Evolutionary conservation across 2,329 filamentous ascomycete species (phyloP).

Genomic region (Trematosphaeria pertusa): DNA sequence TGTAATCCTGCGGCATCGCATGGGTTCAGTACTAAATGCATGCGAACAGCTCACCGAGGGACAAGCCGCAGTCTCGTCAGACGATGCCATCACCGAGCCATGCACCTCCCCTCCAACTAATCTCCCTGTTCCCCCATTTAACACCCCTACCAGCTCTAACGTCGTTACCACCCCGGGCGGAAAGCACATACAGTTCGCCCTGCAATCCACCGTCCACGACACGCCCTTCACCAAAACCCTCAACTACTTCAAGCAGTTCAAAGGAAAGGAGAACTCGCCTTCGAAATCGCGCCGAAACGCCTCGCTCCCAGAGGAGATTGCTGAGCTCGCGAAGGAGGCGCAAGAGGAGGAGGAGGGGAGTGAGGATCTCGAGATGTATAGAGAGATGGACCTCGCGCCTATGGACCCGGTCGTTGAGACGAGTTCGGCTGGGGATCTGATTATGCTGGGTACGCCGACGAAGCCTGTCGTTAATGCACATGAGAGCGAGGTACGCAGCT

Average conservation of each 20-base stretch:
- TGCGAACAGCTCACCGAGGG: background rate
- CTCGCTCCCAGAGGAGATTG: constrained; percentile 27
- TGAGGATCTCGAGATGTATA: constrained; percentile 20
- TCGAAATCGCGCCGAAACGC: constrained; percentile 27
- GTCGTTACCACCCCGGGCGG: background rate
- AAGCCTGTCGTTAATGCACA: background rate
- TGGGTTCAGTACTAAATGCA: background rate
- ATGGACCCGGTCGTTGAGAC: constrained; percentile 26
- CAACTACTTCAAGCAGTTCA: constrained; percentile 25
- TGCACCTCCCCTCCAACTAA: background rate
- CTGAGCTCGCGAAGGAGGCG: constrained; percentile 19
- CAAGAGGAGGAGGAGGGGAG: constrained; percentile 12
- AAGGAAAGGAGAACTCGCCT: constrained; percentile 18
- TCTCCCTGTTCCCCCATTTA: background rate
- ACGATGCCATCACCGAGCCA: background rate
- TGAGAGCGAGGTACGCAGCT: too few relatives aligned
- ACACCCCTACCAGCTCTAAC: background rate
- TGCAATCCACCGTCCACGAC: constrained; percentile 8
- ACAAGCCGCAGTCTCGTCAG: background rate
- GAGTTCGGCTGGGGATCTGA: constrained; percentile 21
- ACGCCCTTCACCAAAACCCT: constrained; percentile 26
- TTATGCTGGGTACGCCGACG: constrained; percentile 17
- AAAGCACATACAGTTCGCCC: constrained; percentile 14
- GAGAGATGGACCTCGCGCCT: constrained; percentile 29
- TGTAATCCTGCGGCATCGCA: background rate